These are phyloP conservation scores for Diaporthe nobilis DNA, from an alignment of 2,329 filamentous ascomycete genomes.

Conservation along the genomic window DNA sequence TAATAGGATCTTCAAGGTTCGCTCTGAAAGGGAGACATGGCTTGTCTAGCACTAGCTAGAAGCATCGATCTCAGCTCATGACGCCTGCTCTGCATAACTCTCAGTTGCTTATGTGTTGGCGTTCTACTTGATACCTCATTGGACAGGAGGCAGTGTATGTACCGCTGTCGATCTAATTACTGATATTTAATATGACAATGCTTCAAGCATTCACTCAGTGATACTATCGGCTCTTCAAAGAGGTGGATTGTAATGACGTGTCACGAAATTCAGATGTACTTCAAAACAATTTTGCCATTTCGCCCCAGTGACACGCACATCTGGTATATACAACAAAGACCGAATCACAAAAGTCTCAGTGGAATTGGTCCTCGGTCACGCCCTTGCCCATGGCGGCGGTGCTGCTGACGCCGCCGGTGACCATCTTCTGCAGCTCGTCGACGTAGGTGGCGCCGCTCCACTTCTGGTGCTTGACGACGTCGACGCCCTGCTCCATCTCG, in stretches of 20 bases:
- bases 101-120: too few relatives aligned
- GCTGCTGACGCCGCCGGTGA: constrained; percentile 90
- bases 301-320: not conserved
- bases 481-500: constrained; percentile 90
- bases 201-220: not conserved
- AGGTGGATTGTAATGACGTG: not conserved
- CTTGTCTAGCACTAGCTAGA: too few relatives aligned
- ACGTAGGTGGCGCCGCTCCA: constrained; percentile 97
- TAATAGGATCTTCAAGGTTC: too few relatives aligned
- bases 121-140: not conserved
- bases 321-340: not conserved
- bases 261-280: not conserved
- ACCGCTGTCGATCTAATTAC: accelerated
- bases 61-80: too few relatives aligned
- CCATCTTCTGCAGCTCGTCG: constrained; percentile 97
- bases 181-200: too few relatives aligned
- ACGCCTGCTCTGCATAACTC: too few relatives aligned
- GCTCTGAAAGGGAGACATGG: too few relatives aligned
- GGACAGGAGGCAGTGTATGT: not conserved
- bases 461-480: constrained; percentile 99
- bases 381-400: constrained; percentile 98
- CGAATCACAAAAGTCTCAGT: constrained; percentile 52
- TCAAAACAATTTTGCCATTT: not conserved
- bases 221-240: too few relatives aligned
- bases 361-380: constrained; percentile 98